These are phyloP conservation scores for Salix caprea DNA, from an alignment of 345 rosid species.

Conservation along the genomic window DNA sequence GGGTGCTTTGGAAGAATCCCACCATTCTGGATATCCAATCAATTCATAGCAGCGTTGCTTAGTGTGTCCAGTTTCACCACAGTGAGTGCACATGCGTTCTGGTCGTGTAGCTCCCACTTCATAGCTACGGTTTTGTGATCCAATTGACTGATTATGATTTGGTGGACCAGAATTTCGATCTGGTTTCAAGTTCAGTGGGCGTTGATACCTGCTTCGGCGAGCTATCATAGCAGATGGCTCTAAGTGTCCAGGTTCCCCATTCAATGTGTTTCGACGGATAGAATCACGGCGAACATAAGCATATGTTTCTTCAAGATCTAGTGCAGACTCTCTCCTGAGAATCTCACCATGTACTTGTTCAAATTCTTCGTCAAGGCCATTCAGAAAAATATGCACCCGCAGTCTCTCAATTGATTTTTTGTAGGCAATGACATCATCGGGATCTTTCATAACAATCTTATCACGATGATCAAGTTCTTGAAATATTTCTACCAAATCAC, in stretches of 20 bases:
- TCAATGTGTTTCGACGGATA: accelerated
- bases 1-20: background rate
- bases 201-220: background rate
- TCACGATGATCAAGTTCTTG: background rate
- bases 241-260: background rate
- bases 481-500: background rate
- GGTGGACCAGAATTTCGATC: background rate
- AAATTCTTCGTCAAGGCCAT: background rate
- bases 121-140: background rate
- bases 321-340: background rate
- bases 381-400: background rate
- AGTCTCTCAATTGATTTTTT: background rate
- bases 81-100: background rate
- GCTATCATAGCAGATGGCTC: background rate
- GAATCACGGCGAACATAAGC: background rate
- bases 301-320: background rate
- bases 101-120: background rate
- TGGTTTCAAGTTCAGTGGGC: background rate
- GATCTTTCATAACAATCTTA: background rate
- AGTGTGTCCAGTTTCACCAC: background rate
- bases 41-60: background rate
- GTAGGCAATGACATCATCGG: background rate
- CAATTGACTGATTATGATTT: background rate
- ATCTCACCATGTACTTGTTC: background rate
- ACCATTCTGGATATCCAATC: background rate